Evolutionary conservation across 208 protist species (phyloP).

Genomic region (Leishmania arabica): DNA sequence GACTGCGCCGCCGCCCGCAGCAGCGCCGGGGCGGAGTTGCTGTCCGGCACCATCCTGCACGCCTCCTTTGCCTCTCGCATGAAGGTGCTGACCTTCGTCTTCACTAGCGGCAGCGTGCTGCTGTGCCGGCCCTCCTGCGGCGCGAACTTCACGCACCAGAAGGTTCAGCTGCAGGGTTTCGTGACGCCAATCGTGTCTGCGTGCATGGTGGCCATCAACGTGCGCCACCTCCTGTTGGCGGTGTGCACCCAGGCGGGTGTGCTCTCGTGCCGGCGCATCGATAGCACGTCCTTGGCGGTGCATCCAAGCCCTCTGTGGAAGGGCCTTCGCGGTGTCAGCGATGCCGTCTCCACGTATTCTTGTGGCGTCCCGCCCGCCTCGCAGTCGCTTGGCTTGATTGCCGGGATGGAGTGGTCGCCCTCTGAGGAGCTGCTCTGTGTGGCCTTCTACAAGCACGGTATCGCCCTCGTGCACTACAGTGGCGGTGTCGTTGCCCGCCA

Average conservation of each 20-base stretch:
- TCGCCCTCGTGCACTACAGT: slow-evolving; percentile 70
- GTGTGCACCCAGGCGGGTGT: slow-evolving; percentile 60
- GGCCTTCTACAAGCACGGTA: slow-evolving; percentile 53
- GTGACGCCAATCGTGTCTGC: slow-evolving; percentile 34
- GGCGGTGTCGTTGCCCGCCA: slow-evolving; percentile 55
- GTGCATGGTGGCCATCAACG: slow-evolving; percentile 49
- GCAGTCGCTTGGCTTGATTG: slow-evolving; percentile 39
- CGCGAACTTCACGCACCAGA: slow-evolving; percentile 43
- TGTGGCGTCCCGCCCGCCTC: not conserved
- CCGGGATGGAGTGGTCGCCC: slow-evolving; percentile 56
- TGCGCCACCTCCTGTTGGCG: slow-evolving; percentile 49
- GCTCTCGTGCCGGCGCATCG: slow-evolving; percentile 46
- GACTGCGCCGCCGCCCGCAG: not conserved
- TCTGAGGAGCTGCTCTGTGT: slow-evolving; percentile 67
- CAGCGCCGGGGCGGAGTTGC: slow-evolving; percentile 6
- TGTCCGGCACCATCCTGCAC: slow-evolving; percentile 52
- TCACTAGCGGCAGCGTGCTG: slow-evolving; percentile 59
- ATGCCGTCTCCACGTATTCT: not conserved
- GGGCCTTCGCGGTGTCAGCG: slow-evolving; percentile 43
- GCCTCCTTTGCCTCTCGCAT: slow-evolving; percentile 34
- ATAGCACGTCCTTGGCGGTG: slow-evolving; percentile 26
- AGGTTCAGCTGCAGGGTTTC: slow-evolving; percentile 45
- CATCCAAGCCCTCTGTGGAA: slow-evolving; percentile 45
- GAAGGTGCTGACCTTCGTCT: slow-evolving; percentile 50
- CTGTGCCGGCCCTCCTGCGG: slow-evolving; percentile 47